These are phyloP conservation scores for Aspergillus fumigatiaffinis DNA, from an alignment of 2,329 filamentous ascomycete genomes.

Conservation along the genomic window DNA sequence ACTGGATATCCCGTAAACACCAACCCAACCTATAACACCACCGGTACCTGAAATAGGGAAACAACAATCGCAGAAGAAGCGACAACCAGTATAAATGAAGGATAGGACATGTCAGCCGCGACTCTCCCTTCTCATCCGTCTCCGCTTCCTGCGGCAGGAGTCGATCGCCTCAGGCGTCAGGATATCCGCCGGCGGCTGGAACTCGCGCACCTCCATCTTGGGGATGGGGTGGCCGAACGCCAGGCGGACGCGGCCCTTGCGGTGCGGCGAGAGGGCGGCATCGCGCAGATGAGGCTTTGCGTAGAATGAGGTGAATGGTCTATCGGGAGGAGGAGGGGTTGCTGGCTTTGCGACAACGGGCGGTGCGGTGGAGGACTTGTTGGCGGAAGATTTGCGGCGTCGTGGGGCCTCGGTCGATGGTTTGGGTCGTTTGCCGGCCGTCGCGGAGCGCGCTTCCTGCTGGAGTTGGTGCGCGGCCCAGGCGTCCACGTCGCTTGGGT, in stretches of 20 bases:
- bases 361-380: slow-evolving; percentile 1
- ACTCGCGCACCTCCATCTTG: slow-evolving; percentile 66
- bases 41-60: not conserved
- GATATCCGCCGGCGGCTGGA: slow-evolving; percentile 65
- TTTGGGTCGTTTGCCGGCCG: slow-evolving; percentile 38
- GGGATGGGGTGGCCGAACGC: slow-evolving; percentile 83
- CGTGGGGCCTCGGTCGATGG: slow-evolving; percentile 6
- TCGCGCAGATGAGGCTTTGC: slow-evolving; percentile 74
- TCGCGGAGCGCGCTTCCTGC: slow-evolving; percentile 62
- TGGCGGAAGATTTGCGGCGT: slow-evolving; percentile 6
- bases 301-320: slow-evolving; percentile 84
- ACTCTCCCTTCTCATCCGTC: slow-evolving; percentile 32
- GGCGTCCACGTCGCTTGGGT: slow-evolving; percentile 67
- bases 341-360: slow-evolving; percentile 2
- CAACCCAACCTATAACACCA: not conserved
- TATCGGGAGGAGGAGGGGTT: slow-evolving; percentile 21
- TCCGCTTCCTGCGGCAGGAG: slow-evolving; percentile 37
- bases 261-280: slow-evolving; percentile 67
- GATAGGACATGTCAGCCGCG: slow-evolving; percentile 5
- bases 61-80: not conserved
- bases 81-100: not conserved
- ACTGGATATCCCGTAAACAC: not conserved
- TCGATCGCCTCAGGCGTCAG: slow-evolving; percentile 42
- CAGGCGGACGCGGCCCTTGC: slow-evolving; percentile 65
- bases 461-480: slow-evolving; percentile 71